These are phyloP conservation scores for Lepiota brunneoincarnata DNA, from an alignment of 768 basidiomycete genomes.

Conservation along the genomic window DNA sequence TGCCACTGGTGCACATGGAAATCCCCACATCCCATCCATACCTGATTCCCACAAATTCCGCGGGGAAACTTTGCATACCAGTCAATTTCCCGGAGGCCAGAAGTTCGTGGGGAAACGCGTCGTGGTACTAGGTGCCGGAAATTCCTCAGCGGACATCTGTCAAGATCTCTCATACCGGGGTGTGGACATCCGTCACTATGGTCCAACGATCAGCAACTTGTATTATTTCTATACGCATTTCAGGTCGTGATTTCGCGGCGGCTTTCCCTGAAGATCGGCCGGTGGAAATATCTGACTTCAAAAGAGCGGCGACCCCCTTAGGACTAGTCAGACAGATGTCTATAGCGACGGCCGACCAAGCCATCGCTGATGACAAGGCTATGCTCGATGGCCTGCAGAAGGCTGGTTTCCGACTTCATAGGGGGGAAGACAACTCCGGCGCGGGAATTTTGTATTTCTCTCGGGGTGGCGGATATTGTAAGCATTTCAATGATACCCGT, in stretches of 20 bases:
- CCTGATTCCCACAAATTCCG: too few species aligned
- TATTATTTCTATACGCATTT: not conserved
- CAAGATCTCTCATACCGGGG: slow-evolving; percentile 31
- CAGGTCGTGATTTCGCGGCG: slow-evolving; percentile 13
- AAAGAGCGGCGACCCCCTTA: slow-evolving; percentile 21
- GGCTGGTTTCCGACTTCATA: slow-evolving; percentile 25
- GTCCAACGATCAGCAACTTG: slow-evolving; percentile 39
- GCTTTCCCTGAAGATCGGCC: slow-evolving; percentile 20
- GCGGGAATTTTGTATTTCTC: too few species aligned
- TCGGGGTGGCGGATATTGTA: too few species aligned
- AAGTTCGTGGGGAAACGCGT: slow-evolving; percentile 31
- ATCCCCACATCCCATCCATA: too few species aligned
- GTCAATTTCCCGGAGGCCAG: slow-evolving; percentile 23
- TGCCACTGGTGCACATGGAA: too few species aligned
- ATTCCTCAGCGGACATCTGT: slow-evolving; percentile 35
- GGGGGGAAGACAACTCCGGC: too few species aligned
- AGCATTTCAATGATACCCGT: too few species aligned
- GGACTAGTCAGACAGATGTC: slow-evolving; percentile 20
- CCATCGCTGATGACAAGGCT: slow-evolving; percentile 27
- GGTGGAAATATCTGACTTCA: slow-evolving; percentile 24
- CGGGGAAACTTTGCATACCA: too few species aligned
- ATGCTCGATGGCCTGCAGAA: slow-evolving; percentile 32
- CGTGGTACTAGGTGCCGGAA: slow-evolving; percentile 41
- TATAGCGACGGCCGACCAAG: slow-evolving; percentile 14
- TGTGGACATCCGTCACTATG: slow-evolving; percentile 36